These are phyloP conservation scores for Przewalskia tangutica DNA, from an alignment of 257 asterid species.

Conservation along the genomic window DNA sequence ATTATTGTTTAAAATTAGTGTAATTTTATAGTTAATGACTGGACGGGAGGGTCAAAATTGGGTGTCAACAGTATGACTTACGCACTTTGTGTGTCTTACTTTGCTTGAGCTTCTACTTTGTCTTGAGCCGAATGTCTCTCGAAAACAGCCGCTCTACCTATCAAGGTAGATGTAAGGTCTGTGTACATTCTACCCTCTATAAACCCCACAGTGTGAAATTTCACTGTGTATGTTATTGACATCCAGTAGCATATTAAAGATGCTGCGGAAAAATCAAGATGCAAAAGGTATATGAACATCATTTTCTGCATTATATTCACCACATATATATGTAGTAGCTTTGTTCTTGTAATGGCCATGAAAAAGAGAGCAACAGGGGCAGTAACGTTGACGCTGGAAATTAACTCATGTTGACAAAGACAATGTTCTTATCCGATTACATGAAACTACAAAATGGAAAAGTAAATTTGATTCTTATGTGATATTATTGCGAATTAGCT, in stretches of 20 bases:
- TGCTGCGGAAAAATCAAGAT: not conserved
- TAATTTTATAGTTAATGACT: no score
- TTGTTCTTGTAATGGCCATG: not conserved
- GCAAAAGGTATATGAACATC: not conserved
- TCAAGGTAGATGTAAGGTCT: no score
- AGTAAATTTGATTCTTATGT: not conserved
- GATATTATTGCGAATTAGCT: not conserved
- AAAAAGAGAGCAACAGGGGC: not conserved
- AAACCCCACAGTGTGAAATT: no score
- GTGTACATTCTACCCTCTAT: no score
- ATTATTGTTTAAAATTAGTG: no score
- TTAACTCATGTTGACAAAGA: not conserved
- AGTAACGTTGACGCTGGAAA: not conserved
- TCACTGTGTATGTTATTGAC: no score
- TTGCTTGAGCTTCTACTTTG: no score
- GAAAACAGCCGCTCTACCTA: no score
- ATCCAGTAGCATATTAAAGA: not conserved
- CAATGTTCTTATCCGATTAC: not conserved
- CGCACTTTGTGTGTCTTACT: no score
- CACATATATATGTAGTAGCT: not conserved
- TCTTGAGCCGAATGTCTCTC: no score
- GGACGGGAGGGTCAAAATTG: no score
- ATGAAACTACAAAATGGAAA: not conserved
- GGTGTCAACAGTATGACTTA: no score
- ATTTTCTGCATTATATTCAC: not conserved